Evolutionary conservation across 768 basidiomycete genomes (phyloP).

Genomic region (Podaxis sp.): DNA sequence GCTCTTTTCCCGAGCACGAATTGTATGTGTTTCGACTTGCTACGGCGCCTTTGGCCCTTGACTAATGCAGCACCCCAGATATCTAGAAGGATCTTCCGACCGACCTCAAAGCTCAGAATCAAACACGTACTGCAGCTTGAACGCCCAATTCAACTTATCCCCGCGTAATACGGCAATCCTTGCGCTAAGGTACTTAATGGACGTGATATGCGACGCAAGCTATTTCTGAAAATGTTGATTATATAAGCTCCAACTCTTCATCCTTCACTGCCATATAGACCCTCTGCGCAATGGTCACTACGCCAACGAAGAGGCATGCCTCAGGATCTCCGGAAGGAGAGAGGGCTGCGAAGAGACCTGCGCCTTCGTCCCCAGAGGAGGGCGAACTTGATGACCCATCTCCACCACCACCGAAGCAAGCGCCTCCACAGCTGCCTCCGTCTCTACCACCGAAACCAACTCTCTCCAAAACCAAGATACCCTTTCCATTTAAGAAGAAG

Average conservation of each 20-base stretch:
- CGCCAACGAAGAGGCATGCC: conserved; percentile 53
- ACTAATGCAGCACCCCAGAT: too few species aligned
- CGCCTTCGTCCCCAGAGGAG: conserved; percentile 75
- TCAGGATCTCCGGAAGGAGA: conserved; percentile 50
- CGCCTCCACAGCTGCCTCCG: conserved; percentile 26
- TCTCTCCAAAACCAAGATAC: conserved; percentile 47
- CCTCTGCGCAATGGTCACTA: conserved; percentile 2
- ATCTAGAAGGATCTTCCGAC: too few species aligned
- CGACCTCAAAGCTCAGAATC: too few species aligned
- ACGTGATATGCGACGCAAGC: background rate
- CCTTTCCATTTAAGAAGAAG: conserved; percentile 77
- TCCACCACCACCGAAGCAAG: conserved; percentile 21
- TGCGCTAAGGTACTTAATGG: conserved; percentile 1
- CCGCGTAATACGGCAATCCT: background rate
- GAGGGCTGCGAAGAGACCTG: conserved; percentile 54
- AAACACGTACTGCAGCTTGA: background rate
- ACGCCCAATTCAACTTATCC: background rate
- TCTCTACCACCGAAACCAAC: conserved; percentile 37
- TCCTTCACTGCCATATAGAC: conserved; percentile 1
- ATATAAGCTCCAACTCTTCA: conserved; percentile 13
- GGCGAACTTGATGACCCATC: conserved; percentile 72
- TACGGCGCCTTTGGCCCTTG: background rate
- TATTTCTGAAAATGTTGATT: conserved; percentile 11
- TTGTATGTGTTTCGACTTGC: background rate
- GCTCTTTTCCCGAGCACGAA: background rate